Evolutionary conservation across 768 basidiomycete genomes (phyloP).

Genomic region (Mrakia blollopis): DNA sequence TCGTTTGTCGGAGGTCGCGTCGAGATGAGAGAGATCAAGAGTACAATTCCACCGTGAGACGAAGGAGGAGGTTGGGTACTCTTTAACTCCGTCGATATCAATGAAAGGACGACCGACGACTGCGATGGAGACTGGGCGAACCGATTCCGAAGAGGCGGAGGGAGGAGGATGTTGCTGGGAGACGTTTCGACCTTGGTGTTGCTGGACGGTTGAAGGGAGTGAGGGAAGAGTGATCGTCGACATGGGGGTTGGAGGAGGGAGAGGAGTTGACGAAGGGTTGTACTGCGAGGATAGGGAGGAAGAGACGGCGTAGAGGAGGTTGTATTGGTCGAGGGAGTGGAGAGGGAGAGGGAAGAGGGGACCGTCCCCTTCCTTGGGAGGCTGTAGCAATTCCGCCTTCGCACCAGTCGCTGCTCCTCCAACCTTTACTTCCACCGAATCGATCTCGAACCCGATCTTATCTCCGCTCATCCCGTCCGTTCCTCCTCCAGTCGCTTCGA

Average conservation of each 20-base stretch:
- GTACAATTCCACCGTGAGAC: conserved; percentile 86
- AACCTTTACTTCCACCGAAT: conserved; percentile 68
- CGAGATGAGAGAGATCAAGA: conserved; percentile 56
- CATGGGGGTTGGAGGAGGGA: background rate
- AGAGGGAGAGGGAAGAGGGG: conserved; percentile 65
- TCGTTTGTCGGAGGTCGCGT: conserved; percentile 18
- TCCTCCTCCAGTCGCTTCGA: conserved; percentile 72
- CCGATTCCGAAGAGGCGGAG: conserved; percentile 50
- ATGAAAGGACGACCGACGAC: conserved; percentile 68
- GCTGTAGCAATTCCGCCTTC: conserved; percentile 50
- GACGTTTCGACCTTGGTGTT: background rate
- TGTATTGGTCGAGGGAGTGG: conserved; percentile 72
- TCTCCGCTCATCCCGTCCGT: conserved; percentile 55
- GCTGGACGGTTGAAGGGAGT: background rate
- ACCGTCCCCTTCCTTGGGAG: conserved; percentile 43
- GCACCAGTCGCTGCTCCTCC: conserved; percentile 51
- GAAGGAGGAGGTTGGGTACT: conserved; percentile 68
- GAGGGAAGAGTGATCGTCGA: background rate
- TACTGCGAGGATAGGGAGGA: conserved; percentile 46
- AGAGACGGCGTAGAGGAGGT: conserved; percentile 82
- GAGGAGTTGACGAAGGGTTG: conserved; percentile 1
- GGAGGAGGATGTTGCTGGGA: conserved; percentile 4
- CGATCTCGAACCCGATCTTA: conserved; percentile 45
- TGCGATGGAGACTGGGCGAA: conserved; percentile 72
- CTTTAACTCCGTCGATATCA: conserved; percentile 29